Evolutionary conservation across 2,329 filamentous ascomycete species (phyloP), one percentile per base, ranked within the genome.

Genomic region (Beauveria brongniartii): DNA sequence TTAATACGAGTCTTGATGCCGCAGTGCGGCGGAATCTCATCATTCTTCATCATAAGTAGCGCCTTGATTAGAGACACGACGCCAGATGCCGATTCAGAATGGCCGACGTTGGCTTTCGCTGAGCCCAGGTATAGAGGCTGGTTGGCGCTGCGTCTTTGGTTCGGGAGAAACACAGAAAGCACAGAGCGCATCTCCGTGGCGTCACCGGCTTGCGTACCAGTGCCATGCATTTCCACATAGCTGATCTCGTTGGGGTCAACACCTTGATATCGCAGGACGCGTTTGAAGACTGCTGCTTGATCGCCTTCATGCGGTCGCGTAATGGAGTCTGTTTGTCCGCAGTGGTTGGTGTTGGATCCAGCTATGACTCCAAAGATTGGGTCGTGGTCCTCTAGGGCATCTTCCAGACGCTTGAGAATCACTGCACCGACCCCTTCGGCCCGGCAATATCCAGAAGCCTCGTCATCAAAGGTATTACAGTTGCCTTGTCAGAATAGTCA

Each of bases 171-270:
- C 7, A 80, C 74, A 54, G 78, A 73, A 3, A 86, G 84, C 54
- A 95, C 88, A 0, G 88, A 91, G 1, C 84, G 79, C 87, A 93
- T 92, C 71, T 95, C 91, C 4, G 86, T 88, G 8, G 85, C 86
- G 69, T 96, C 91, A 63, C 90, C 91, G 37, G 89, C 90, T 72
- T 94, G 90, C 0, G 90, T 96, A 37, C 91, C 91, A 3, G 91
- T 96, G 16, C 90, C 91, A 71, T 96, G 91, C 86, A 94, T 91
- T 74, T 95, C 91, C 9, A 96, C 86, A 68, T 93, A 95, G 72
- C 86, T 86, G 54, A 96, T 82, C 64, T 92, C 88, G 55, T 85
- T 81, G 1, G 90, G 88, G 68, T 92, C 86, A 24, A 94, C 81
- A 62, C 88, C 87, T 47, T 89, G 87, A 48, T 89, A 83, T 53